Conservation (phyloP, 495 filamentous ascomycete species). For the Aspergillus sclerotioniger region DNA sequence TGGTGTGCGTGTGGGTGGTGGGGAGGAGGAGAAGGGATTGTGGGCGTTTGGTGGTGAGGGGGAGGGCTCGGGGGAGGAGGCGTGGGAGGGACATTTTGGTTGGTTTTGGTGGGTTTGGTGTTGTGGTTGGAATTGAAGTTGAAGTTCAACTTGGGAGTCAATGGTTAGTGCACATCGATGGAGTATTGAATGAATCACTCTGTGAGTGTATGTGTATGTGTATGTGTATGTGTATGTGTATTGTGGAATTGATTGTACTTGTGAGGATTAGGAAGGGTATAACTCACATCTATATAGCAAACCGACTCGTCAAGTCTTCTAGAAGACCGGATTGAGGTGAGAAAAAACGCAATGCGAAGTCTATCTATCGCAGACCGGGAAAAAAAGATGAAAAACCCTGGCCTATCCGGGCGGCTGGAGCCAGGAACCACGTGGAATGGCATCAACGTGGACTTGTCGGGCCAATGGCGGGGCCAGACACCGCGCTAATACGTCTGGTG, state of each 20-base stretch:
- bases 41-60: background rate
- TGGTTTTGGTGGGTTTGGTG: background rate
- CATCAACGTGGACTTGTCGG: background rate
- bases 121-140: background rate
- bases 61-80: background rate
- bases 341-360: too few relatives aligned
- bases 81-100: constrained; percentile 6
- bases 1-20: background rate
- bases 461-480: background rate
- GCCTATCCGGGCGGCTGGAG: background rate
- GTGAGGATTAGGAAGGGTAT: too few relatives aligned
- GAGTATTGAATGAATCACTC: too few relatives aligned
- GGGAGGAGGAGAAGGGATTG: background rate
- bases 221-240: too few relatives aligned
- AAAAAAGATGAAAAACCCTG: constrained; percentile 7
- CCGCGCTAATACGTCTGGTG: background rate
- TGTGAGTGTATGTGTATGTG: too few relatives aligned
- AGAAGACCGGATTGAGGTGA: too few relatives aligned
- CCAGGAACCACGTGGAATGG: background rate
- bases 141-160: too few relatives aligned
- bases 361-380: background rate
- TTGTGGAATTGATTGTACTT: too few relatives aligned
- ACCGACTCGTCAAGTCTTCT: too few relatives aligned
- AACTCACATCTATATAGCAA: too few relatives aligned
- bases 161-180: too few relatives aligned